Base-by-base conservation (phyloP, 1,139 yeast species). In the Scheffersomyces insectosa region DNA sequence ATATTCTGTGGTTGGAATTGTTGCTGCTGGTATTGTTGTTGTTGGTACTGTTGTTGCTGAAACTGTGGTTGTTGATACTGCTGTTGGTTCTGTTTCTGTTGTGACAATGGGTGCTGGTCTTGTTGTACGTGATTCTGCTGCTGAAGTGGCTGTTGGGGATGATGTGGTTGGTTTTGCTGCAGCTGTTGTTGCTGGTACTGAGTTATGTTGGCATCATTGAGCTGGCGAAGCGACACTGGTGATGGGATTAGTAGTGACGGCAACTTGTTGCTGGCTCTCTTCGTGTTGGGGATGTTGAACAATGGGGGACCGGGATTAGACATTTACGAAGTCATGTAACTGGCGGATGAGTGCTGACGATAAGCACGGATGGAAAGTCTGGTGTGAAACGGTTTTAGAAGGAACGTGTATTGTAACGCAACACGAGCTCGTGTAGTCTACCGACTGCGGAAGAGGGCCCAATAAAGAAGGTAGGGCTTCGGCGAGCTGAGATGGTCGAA, bases 251-350 rank as follows among this genome's bases (percentile, higher is more conserved):
- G 52, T 11, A 64, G 54, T 43, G 48, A 57, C 30, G 65, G 66
- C 37, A 56, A 51, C 41, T 49, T 55, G 40, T 47, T 47, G 36
- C 51, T 50, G 42, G 44, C 44, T 37, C 56, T 51, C 43, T 53
- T 53, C 36, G 57, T 48, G 33, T 55, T 59, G 42, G 71, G 71
- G 34, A 65, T 54, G 47, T 66, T 65, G 54, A 66, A 67, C 47
- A 65, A 51, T 34, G 63, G 64, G 28, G 33, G 33, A 13, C 51
- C 48, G 33, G 60, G 59, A 29, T 57, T 51, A 31, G 64, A 52
- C 66, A 60, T 60, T 20, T 20, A 20, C 25, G 25, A 20, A 20
- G 25, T 20, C 25, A 20, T 20, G 25, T 20, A 20, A 20, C 25
- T 20, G 25, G 25, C 8, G 25, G 25, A 20, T 20, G 25, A 20